A percentile compares a stretch with the other conserved stretches of the same genome.
Evolutionary conservation across 345 rosid genomes (phyloP).

Genomic region (Salix suchowensis): DNA sequence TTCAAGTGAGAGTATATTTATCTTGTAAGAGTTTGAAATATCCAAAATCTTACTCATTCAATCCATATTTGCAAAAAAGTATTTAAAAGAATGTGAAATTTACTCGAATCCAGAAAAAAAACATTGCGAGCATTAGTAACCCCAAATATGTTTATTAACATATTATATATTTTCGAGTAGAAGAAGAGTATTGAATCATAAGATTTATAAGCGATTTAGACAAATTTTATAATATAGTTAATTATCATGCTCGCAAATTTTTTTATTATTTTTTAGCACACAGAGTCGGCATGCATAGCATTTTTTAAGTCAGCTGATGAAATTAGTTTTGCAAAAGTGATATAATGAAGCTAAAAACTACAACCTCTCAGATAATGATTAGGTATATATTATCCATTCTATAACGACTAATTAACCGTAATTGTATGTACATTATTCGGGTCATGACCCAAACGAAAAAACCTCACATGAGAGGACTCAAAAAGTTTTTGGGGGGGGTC

Average conservation of each 20-base stretch:
- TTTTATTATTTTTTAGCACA: neutral
- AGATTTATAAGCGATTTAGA: neutral
- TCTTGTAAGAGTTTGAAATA: fast-evolving
- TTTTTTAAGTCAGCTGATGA: neutral
- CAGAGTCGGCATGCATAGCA: neutral
- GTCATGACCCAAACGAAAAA: slow-evolving; percentile 2
- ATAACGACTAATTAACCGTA: neutral
- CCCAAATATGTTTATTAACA: too few species aligned
- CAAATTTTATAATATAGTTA: neutral
- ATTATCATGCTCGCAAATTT: neutral
- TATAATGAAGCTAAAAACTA: neutral
- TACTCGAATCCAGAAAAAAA: too few species aligned
- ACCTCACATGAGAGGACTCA: neutral
- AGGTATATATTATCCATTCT: too few species aligned
- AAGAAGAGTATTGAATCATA: too few species aligned
- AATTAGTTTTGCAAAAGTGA: neutral
- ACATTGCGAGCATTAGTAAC: too few species aligned
- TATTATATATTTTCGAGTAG: too few species aligned
- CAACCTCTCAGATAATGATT: neutral
- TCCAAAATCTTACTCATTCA: too few species aligned
- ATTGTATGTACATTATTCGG: neutral
- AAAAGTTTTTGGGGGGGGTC: neutral
- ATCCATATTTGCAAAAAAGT: too few species aligned
- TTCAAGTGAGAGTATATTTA: too few species aligned
- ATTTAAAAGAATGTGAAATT: too few species aligned